phyloP scores from a whole-genome alignment of 768 basidiomycete species.

The Exidia glandulosa region DNA sequence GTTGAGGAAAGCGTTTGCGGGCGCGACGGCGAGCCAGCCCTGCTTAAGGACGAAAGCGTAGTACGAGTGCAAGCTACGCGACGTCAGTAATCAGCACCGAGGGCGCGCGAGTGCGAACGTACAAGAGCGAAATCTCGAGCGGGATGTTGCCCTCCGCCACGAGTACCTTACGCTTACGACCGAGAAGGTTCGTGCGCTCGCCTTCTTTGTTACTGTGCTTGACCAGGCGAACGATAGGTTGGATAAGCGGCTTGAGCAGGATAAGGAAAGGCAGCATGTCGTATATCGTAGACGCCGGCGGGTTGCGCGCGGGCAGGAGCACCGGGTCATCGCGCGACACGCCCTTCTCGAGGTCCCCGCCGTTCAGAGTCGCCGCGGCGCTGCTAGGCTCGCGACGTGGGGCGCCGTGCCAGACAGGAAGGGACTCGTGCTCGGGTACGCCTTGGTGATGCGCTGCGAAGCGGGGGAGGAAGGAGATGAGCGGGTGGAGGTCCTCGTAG shows the following conservation, averaged over 20 bases:
- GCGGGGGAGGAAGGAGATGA: constrained; percentile 56
- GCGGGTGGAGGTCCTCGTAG: constrained; percentile 62
- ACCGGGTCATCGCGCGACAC: constrained; percentile 29
- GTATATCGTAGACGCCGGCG: constrained; percentile 35
- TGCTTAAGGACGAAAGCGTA: constrained; percentile 34
- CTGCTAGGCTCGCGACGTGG: too few relatives aligned
- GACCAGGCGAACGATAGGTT: background rate
- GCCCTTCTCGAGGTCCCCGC: constrained; percentile 29
- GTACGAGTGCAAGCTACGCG: constrained; percentile 45
- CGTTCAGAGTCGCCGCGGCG: background rate
- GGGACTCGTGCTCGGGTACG: constrained; percentile 12
- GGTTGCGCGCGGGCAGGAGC: constrained; percentile 46
- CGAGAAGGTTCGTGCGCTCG: background rate
- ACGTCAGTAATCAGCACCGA: too few relatives aligned
- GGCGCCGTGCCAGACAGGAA: constrained; percentile 51
- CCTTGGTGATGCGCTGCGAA: constrained; percentile 23
- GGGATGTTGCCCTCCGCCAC: constrained; percentile 37
- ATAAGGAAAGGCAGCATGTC: constrained; percentile 47
- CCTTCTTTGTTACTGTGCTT: background rate
- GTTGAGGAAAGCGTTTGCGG: constrained; percentile 37
- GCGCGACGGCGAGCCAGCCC: constrained; percentile 34
- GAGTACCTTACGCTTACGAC: background rate
- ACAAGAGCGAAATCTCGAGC: constrained; percentile 36
- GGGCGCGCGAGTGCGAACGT: too few relatives aligned
- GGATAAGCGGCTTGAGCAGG: constrained; percentile 35